Evolutionary conservation across 116 monocot species (phyloP), one percentile per base, ranked within the genome.

Genomic region (Cymodocea nodosa): DNA sequence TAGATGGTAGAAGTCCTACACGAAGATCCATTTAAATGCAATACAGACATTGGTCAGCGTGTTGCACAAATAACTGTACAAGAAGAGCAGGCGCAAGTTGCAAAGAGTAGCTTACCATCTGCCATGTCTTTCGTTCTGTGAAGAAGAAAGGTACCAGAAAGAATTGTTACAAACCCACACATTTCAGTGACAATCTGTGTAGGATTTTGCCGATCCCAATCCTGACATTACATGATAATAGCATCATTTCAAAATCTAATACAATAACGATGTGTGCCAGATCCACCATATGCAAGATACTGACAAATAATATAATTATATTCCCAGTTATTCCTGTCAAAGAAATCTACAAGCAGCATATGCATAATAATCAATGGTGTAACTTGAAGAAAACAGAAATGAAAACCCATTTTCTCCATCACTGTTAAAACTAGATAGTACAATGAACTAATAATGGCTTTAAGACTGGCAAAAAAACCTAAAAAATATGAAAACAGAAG

Each of bases 71-170:
- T 13, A 3, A 23, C n/a, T 8, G 50, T 7, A 24, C 2, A 23
- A 52, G 14, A n/a, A 53, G 5, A 54, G 53, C 35, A 54, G 15
- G 52, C 7, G 52, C 25, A 35, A 67, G 35, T 13, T 35, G 48
- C 13, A 66, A 49, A n/a, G 50, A 17, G 20, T 19, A 18, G 30
- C 65, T 22, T 78, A 90, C 94, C 90, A 52, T 94, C 94, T 75
- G 51, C 70, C 90, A 95, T 85, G 54, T 95, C 95, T 76, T 95
- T 90, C 2, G 90, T 95, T 67, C 79, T 95, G 77, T 90, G 87
- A 65, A 95, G 90, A 52, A 90, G 87, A 81, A 95, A 90, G 14
- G 87, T 94, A 19, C 90, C 87, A 35, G 87, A 83, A 58, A 95
- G 87, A 53, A 95, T 87, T 39, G 83, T 95, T 44, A 90, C 87